These are phyloP conservation scores for Salix arbutifolia DNA, from an alignment of 345 rosid genomes.

Conservation along the genomic window DNA sequence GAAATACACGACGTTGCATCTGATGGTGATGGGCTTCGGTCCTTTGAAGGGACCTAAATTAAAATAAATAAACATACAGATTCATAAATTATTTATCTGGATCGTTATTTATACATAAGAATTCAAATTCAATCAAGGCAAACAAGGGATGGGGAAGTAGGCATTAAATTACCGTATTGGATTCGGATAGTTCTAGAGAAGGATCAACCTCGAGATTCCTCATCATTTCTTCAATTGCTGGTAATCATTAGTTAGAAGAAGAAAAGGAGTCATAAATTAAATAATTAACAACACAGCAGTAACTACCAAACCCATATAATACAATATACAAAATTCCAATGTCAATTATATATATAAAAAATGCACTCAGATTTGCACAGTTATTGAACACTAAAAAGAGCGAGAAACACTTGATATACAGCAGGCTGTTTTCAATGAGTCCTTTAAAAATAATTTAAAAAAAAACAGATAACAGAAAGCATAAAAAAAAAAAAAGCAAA, in stretches of 20 bases:
- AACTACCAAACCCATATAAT: neutral
- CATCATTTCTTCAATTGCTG: conserved; percentile 12
- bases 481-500: neutral
- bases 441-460: neutral
- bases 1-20: conserved; percentile 29
- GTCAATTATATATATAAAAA: neutral
- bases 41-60: conserved; percentile 27
- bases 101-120: no score
- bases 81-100: neutral
- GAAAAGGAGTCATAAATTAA: neutral
- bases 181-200: neutral
- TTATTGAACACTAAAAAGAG: neutral
- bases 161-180: neutral
- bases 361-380: neutral
- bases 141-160: neutral
- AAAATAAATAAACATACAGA: neutral
- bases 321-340: neutral
- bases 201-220: conserved; percentile 5
- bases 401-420: neutral
- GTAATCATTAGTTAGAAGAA: neutral
- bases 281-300: neutral
- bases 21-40: conserved; percentile 27
- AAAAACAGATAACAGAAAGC: neutral
- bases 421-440: neutral
- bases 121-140: neutral